phyloP scores from a whole-genome alignment of 2,329 filamentous ascomycete genomes.

The Alternaria arbusti region DNA sequence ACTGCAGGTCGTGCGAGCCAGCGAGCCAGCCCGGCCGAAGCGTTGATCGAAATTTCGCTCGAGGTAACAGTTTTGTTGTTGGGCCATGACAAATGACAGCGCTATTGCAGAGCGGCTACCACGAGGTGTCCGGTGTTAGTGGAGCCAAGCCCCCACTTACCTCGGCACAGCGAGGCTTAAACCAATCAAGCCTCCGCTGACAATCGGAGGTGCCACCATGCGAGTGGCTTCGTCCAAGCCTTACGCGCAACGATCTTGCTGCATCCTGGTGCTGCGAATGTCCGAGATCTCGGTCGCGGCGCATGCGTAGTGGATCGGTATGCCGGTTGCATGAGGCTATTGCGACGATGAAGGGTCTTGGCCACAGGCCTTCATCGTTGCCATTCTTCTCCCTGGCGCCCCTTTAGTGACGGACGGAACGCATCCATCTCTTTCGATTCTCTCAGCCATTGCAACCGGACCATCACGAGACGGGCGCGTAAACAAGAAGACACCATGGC shows the following conservation, averaged over 20 bases:
- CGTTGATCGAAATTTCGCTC: constrained; percentile 1
- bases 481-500: background rate
- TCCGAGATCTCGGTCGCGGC: constrained; percentile 4
- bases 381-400: background rate
- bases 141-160: constrained; percentile 10
- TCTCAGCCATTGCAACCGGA: no score
- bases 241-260: background rate
- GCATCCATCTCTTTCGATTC: background rate
- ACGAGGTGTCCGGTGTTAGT: background rate
- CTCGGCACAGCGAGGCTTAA: background rate
- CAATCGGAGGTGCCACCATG: background rate
- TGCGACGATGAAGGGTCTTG: background rate
- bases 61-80: background rate
- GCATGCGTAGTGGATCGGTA: constrained; percentile 1
- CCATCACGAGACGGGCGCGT: no score
- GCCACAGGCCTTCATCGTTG: background rate
- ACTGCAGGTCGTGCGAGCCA: constrained; percentile 7
- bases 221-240: background rate
- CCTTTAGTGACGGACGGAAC: background rate
- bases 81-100: constrained; percentile 4
- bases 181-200: constrained; percentile 4
- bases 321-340: constrained; percentile 1
- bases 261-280: background rate
- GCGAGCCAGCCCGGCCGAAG: constrained; percentile 12
- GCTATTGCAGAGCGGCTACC: constrained; percentile 1